phyloP scores from a whole-genome alignment of 2,329 filamentous ascomycete genomes.

The Madurella mycetomatis region DNA sequence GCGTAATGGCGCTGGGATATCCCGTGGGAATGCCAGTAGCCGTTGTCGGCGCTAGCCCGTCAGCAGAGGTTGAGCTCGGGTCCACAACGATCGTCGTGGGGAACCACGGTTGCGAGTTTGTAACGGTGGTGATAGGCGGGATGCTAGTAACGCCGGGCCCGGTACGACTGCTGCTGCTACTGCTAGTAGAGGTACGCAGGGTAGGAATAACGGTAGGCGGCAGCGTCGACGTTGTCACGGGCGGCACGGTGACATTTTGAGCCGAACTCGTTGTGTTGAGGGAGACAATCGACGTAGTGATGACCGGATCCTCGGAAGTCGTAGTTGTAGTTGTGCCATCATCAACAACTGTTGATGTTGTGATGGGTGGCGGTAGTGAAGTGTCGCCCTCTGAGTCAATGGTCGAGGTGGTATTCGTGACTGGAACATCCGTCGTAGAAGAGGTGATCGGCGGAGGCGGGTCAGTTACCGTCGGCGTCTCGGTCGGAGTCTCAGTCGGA shows the following conservation, averaged over 20 bases:
- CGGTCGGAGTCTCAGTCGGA: neutral
- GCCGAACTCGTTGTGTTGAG: neutral
- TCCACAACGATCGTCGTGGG: slow-evolving; percentile 60
- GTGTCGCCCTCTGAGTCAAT: neutral
- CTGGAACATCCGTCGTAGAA: neutral
- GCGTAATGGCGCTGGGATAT: slow-evolving; percentile 72
- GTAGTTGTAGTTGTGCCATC: slow-evolving; percentile 4
- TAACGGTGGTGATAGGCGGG: slow-evolving; percentile 1
- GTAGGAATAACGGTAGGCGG: neutral
- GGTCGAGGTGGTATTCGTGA: neutral
- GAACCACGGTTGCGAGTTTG: slow-evolving; percentile 48
- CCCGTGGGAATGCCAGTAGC: slow-evolving; percentile 52
- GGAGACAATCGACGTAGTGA: neutral
- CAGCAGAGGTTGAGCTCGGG: slow-evolving; percentile 38
- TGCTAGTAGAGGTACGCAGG: neutral
- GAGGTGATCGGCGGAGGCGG: neutral
- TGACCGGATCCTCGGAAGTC: slow-evolving; percentile 1
- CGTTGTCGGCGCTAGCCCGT: slow-evolving; percentile 20
- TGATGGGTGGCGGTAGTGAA: neutral
- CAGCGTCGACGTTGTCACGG: neutral
- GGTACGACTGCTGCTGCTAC: neutral
- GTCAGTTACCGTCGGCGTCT: neutral
- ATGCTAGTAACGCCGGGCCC: slow-evolving; percentile 17
- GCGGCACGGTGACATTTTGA: slow-evolving; percentile 4
- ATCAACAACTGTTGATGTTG: neutral